These are phyloP conservation scores for Termitomyces sp. DNA, from an alignment of 768 basidiomycete species.

Conservation along the genomic window DNA sequence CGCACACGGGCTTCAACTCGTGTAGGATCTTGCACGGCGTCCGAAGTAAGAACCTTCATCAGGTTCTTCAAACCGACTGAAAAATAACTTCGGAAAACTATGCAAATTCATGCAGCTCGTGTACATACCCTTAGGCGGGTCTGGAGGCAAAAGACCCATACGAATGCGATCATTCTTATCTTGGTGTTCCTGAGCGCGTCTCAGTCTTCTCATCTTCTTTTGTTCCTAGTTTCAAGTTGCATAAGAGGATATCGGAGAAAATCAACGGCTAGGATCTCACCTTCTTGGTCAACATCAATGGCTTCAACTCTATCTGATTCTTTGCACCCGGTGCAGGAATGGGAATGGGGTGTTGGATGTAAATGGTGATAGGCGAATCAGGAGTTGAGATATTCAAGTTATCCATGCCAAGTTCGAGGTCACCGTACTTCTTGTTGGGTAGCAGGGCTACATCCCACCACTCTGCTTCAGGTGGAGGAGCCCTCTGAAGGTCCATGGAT, in stretches of 20 bases:
- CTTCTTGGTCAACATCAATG: constrained; percentile 92
- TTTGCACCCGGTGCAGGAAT: constrained; percentile 91
- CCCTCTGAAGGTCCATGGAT: constrained; percentile 45
- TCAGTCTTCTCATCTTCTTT: constrained; percentile 95
- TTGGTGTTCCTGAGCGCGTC: constrained; percentile 83
- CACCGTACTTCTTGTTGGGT: constrained; percentile 77
- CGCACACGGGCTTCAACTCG: constrained; percentile 95
- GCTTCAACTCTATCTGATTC: constrained; percentile 72
- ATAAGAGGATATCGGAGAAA: not conserved
- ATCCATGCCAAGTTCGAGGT: constrained; percentile 56
- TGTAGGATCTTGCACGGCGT: constrained; percentile 96
- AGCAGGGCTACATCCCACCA: constrained; percentile 97
- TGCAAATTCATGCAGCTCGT: constrained; percentile 6
- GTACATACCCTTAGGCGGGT: constrained; percentile 83
- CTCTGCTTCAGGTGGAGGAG: constrained; percentile 85
- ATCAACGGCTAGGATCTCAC: constrained; percentile 28
- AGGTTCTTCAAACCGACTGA: constrained; percentile 90
- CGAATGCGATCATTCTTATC: constrained; percentile 93
- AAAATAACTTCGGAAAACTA: not conserved
- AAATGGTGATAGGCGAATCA: constrained; percentile 80
- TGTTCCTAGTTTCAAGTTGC: constrained; percentile 54
- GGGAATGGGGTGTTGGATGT: constrained; percentile 96
- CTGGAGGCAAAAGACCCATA: constrained; percentile 95
- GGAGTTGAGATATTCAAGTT: constrained; percentile 60
- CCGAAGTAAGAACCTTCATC: constrained; percentile 96